phyloP scores from a whole-genome alignment of 176 grass and related monocot species.

The Musa acuminata region DNA sequence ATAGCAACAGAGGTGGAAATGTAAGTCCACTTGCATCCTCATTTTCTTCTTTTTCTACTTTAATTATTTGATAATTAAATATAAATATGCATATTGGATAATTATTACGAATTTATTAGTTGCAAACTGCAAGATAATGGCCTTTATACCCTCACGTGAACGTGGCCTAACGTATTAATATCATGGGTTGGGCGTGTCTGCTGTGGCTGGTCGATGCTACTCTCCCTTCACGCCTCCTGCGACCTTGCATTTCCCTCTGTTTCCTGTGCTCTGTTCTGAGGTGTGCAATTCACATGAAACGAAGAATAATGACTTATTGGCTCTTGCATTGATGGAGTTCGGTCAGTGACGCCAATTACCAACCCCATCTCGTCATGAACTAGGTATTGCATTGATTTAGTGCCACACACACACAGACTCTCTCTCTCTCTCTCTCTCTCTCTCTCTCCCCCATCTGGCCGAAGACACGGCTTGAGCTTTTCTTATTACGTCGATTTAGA shows the following conservation, averaged over 20 bases:
- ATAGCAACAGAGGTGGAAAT: slow-evolving; percentile 1
- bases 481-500: too few species aligned
- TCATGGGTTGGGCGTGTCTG: background rate
- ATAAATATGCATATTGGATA: background rate
- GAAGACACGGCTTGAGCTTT: too few species aligned
- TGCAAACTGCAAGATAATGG: too few species aligned
- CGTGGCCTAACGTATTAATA: background rate
- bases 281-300: too few species aligned
- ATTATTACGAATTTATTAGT: background rate
- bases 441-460: too few species aligned
- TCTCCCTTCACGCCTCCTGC: background rate
- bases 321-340: too few species aligned
- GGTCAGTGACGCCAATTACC: too few species aligned
- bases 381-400: too few species aligned
- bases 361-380: too few species aligned
- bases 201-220: background rate
- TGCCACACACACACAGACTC: too few species aligned
- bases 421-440: too few species aligned
- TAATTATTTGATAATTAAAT: background rate
- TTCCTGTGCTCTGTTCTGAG: background rate
- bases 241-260: background rate
- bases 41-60: background rate
- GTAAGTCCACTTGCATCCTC: background rate
- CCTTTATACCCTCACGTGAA: background rate
- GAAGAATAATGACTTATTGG: too few species aligned